Evolutionary conservation across 1,284 basidiomycete genomes (phyloP), one percentile per base, ranked within the genome.

Genomic region (Cutaneotrichosporon mucoides): DNA sequence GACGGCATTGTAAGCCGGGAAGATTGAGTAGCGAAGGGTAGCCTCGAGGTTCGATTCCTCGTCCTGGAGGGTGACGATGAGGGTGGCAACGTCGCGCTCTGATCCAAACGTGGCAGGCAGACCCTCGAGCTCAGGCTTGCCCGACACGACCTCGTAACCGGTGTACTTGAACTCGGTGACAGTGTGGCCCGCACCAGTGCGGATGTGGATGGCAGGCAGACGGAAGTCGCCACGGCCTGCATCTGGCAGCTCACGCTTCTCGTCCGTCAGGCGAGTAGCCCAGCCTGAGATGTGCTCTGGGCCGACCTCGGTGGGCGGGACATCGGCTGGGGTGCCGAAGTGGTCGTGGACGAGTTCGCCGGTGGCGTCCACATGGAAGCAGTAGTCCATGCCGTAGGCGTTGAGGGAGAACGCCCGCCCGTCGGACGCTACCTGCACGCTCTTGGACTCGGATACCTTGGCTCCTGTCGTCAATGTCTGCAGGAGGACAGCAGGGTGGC

Each of bases 161-260:
- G 34, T 43, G 49, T 69, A 73, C 36, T 54, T 52, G 43, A 73
- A 65, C 11, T 53, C 46, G 6, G 53, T 57, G 45, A 67, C 63
- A 12, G 65, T 63, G 45, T 61, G 58, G 1, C 68, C 69, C 4
- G 35, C 50, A 5, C 41, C 37, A 7, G 37, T 37, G 1, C 45
- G 40, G 49, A 73, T 60, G 52, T 62, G 64, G 6, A 70, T 47
- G 0, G 69, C 70, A 1, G 72, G 72, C 6, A 64, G 35, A 10
- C 68, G 56, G 49, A 70, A 69, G 60, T 73, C 72, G 8, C 69
- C 68, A 10, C 66, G 57, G 1, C 72, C 72, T 1, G 52, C 41
- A 53, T 69, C 69, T 3, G 68, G 67, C 11, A 66, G 64, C 57
- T 73, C 72, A 36, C 70, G 62, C 12, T 50, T 45, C 15, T 40